Conservation (phyloP, 2,329 filamentous ascomycete species). For the Chaetomiaceae sp. region DNA sequence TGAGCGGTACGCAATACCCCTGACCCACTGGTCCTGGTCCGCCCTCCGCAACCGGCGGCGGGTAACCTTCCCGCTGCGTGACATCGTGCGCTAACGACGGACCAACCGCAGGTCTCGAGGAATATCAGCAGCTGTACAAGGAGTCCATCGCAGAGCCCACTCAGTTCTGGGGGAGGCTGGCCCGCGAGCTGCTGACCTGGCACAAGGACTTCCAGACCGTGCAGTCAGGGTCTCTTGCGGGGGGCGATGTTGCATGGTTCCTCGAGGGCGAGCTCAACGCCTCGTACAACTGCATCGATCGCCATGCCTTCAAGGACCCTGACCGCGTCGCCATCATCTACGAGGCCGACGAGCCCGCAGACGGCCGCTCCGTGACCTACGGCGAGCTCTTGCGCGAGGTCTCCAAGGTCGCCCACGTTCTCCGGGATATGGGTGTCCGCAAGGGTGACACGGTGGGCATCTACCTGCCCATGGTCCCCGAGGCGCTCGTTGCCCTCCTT, state of each 20-base stretch:
- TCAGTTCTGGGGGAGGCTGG: conserved; percentile 83
- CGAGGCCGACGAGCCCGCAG: conserved; percentile 85
- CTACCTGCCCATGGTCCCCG: conserved; percentile 98
- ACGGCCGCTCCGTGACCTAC: conserved; percentile 89
- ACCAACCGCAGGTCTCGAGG: conserved; percentile 50
- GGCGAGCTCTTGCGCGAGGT: conserved; percentile 90
- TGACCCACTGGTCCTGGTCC: conserved; percentile 8
- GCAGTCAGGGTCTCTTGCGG: conserved; percentile 65
- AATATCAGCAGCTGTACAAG: conserved; percentile 65
- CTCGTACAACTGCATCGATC: conserved; percentile 95
- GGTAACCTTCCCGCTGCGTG: conserved; percentile 7
- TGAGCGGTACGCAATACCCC: conserved; percentile 50
- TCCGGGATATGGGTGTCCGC: conserved; percentile 93
- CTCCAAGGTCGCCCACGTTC: conserved; percentile 76
- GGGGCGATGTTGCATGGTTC: conserved; percentile 92
- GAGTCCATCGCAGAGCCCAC: conserved; percentile 87
- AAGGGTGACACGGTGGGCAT: conserved; percentile 97
- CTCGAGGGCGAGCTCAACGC: conserved; percentile 90
- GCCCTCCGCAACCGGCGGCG: conserved; percentile 9
- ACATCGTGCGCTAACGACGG: conserved; percentile 27
- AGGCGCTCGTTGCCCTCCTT: conserved; percentile 85
- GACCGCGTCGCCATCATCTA: conserved; percentile 96
- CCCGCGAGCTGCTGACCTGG: conserved; percentile 87
- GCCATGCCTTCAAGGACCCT: conserved; percentile 92
- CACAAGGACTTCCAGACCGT: conserved; percentile 89